A percentile compares a stretch with the other conserved stretches of the same genome.
Conservation (phyloP, 495 filamentous ascomycete species). For the Daldinia grandis region DNA sequence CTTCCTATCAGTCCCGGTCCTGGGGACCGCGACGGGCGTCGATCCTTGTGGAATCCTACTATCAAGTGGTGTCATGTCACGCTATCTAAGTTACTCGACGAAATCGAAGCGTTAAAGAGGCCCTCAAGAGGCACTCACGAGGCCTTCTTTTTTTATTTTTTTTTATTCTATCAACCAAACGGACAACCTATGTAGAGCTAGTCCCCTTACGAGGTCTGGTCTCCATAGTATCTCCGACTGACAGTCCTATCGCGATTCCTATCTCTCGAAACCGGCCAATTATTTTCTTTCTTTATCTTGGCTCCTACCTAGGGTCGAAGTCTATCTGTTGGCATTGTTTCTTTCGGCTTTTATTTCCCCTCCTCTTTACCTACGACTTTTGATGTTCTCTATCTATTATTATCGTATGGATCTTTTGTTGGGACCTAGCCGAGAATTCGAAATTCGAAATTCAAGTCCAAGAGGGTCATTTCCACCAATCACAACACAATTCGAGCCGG, state of each 20-base stretch:
- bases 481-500: conserved; percentile 39
- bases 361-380: conserved; percentile 14
- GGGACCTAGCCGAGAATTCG: conserved; percentile 16
- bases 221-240: conserved; percentile 35
- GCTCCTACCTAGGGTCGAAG: conserved; percentile 23
- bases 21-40: conserved; percentile 31
- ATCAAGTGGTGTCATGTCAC: conserved; percentile 45
- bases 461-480: conserved; percentile 35
- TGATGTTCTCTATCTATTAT: conserved; percentile 13
- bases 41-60: conserved; percentile 38
- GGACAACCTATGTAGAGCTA: conserved; percentile 17
- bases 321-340: conserved; percentile 19
- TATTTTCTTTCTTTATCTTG: conserved; percentile 27
- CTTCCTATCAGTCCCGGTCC: conserved; percentile 29
- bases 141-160: conserved; percentile 7
- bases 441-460: conserved; percentile 17
- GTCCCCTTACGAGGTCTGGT: conserved; percentile 25
- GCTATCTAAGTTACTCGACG: conserved; percentile 33
- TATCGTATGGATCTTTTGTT: conserved; percentile 21
- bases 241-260: conserved; percentile 38
- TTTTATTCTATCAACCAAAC: conserved; percentile 19
- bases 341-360: conserved; percentile 20
- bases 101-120: conserved; percentile 21
- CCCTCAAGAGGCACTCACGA: not conserved
- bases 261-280: conserved; percentile 24